These are phyloP conservation scores for Cordyceps sp. DNA, from an alignment of 2,329 filamentous ascomycete species.

Conservation along the genomic window DNA sequence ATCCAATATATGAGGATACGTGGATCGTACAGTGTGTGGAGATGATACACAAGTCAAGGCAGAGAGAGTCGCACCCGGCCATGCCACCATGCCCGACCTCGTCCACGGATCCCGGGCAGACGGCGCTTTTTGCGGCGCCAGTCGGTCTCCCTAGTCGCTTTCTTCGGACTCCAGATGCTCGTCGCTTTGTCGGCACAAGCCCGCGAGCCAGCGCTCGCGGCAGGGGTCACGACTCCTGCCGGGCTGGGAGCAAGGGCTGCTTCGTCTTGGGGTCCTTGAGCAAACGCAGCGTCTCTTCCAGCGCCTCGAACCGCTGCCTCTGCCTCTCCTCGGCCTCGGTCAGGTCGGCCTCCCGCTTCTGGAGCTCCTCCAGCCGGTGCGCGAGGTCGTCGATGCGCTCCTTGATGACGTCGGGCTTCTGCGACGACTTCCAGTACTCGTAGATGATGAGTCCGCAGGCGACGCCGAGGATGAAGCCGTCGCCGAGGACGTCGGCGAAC, in stretches of 20 bases:
- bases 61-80: too few relatives aligned
- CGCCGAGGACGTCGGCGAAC: slow-evolving; percentile 49
- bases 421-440: slow-evolving; percentile 41
- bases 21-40: too few relatives aligned
- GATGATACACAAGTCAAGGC: too few relatives aligned
- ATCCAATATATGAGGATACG: too few relatives aligned
- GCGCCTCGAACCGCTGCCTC: slow-evolving; percentile 27
- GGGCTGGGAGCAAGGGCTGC: slow-evolving; percentile 28
- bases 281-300: slow-evolving; percentile 35
- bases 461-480: slow-evolving; percentile 44
- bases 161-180: too few relatives aligned
- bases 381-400: slow-evolving; percentile 35
- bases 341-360: slow-evolving; percentile 31
- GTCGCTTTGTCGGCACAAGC: too few relatives aligned
- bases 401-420: slow-evolving; percentile 41
- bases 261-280: slow-evolving; percentile 41
- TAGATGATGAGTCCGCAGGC: slow-evolving; percentile 40
- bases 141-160: too few relatives aligned
- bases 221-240: slow-evolving; percentile 8
- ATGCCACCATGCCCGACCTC: too few relatives aligned
- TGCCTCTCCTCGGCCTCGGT: slow-evolving; percentile 26
- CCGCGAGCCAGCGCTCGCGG: too few relatives aligned
- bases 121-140: too few relatives aligned
- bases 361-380: slow-evolving; percentile 29
- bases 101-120: too few relatives aligned